phyloP scores from a whole-genome alignment of 768 basidiomycete genomes.

The Lactarius evosmus region DNA sequence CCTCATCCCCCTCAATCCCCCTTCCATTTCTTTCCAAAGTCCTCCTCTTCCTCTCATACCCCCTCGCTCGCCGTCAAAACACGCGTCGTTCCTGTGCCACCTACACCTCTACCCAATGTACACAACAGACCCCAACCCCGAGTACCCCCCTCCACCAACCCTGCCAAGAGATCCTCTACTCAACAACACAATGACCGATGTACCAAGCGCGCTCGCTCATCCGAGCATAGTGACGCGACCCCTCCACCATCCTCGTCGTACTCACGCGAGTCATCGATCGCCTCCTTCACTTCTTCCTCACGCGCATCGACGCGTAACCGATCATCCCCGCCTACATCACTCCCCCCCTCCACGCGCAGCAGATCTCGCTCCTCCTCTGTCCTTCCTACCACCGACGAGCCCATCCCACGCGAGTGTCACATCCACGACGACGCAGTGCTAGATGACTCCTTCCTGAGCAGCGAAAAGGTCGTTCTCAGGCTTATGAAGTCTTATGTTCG shows the following conservation, averaged over 20 bases:
- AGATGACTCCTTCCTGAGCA: conserved; percentile 54
- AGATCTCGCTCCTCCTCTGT: conserved; percentile 66
- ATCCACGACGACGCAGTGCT: conserved; percentile 51
- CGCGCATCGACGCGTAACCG: conserved; percentile 30
- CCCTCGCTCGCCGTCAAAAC: conserved; percentile 31
- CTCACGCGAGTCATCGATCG: conserved; percentile 23
- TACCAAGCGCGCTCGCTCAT: conserved; percentile 26
- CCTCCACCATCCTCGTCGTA: conserved; percentile 13
- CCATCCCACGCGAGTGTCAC: conserved; percentile 48
- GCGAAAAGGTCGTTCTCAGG: conserved; percentile 57
- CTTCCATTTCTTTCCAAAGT: conserved; percentile 36
- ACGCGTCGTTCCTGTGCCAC: conserved; percentile 33
- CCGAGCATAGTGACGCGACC: conserved; percentile 23
- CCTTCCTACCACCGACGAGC: conserved; percentile 42
- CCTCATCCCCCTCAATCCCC: conserved; percentile 10
- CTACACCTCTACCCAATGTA: neutral
- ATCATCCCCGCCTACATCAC: conserved; percentile 30
- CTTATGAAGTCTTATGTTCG: conserved; percentile 67
- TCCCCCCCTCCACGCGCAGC: conserved; percentile 32
- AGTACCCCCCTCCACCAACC: conserved; percentile 1
- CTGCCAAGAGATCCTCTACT: conserved; percentile 8
- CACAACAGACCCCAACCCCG: conserved; percentile 10
- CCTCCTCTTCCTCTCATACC: conserved; percentile 27
- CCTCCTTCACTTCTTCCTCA: conserved; percentile 28
- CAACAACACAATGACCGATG: neutral